These are phyloP conservation scores for Solanum hybrid DNA, from an alignment of 305 asterid species.

Conservation along the genomic window DNA sequence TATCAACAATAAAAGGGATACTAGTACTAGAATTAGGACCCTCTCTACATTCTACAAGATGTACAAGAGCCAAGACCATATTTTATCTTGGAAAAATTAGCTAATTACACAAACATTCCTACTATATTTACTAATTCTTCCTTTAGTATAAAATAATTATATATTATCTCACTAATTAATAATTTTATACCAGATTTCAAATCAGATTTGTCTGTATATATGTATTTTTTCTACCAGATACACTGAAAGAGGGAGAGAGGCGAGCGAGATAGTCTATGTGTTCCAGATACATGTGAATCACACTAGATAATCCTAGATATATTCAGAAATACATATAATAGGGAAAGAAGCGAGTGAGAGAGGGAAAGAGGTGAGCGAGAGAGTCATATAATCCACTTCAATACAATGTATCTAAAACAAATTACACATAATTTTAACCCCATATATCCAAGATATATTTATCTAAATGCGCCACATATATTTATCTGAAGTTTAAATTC, in stretches of 20 bases:
- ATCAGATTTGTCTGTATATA: background rate
- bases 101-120: background rate
- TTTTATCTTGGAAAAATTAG: too few species aligned
- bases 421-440: background rate
- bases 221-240: background rate
- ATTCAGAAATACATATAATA: too few species aligned
- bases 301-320: background rate
- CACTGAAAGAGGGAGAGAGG: background rate
- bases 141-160: too few species aligned
- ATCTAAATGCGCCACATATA: background rate
- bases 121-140: too few species aligned
- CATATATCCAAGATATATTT: background rate
- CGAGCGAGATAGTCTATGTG: background rate
- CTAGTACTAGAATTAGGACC: background rate
- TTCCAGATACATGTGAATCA: accelerated
- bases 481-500: background rate
- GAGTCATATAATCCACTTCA: background rate
- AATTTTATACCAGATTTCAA: background rate
- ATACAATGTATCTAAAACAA: accelerated
- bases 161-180: too few species aligned
- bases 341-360: too few species aligned
- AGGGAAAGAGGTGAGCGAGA: background rate
- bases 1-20: background rate
- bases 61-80: background rate
- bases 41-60: background rate